Evolutionary conservation across 2,329 filamentous ascomycete genomes (phyloP).

Genomic region (Claviceps citrina): DNA sequence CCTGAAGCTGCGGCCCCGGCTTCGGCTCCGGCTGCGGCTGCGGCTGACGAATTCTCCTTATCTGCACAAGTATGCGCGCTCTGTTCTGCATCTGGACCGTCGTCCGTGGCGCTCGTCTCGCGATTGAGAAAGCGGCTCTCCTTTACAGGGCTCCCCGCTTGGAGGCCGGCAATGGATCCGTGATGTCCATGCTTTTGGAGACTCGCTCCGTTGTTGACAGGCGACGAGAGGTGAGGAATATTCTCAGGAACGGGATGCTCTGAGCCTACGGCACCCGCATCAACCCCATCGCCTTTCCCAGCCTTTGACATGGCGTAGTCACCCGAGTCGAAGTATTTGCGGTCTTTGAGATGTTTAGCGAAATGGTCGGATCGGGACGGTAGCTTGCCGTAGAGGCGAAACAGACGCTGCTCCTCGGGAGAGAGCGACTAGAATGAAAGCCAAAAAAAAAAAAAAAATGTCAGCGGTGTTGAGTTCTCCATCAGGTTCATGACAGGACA

Average conservation of each 20-base stretch:
- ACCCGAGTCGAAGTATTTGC: slow-evolving; percentile 95
- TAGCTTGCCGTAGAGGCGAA: slow-evolving; percentile 94
- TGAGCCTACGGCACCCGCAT: slow-evolving; percentile 83
- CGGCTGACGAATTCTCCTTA: slow-evolving; percentile 25
- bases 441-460: no score
- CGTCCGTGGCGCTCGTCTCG: slow-evolving; percentile 49
- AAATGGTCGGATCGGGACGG: slow-evolving; percentile 92
- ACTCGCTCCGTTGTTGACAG: slow-evolving; percentile 27
- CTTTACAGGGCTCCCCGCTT: slow-evolving; percentile 70
- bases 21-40: no score
- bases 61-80: slow-evolving; percentile 11
- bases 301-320: slow-evolving; percentile 96
- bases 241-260: slow-evolving; percentile 91
- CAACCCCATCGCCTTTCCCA: slow-evolving; percentile 86
- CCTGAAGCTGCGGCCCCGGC: slow-evolving; percentile 12
- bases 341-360: slow-evolving; percentile 97
- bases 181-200: slow-evolving; percentile 21
- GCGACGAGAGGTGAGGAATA: slow-evolving; percentile 74
- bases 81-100: slow-evolving; percentile 23
- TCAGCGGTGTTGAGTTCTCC: no score
- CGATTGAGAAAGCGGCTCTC: slow-evolving; percentile 77
- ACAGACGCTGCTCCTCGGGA: slow-evolving; percentile 88
- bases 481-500: no score
- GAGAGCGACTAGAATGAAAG: slow-evolving; percentile 54
- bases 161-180: slow-evolving; percentile 31